Percentiles rank a stretch among this genome's conserved stretches.
Evolutionary conservation across 257 asterid genomes (phyloP).

Genomic region (Sherardia arvensis): DNA sequence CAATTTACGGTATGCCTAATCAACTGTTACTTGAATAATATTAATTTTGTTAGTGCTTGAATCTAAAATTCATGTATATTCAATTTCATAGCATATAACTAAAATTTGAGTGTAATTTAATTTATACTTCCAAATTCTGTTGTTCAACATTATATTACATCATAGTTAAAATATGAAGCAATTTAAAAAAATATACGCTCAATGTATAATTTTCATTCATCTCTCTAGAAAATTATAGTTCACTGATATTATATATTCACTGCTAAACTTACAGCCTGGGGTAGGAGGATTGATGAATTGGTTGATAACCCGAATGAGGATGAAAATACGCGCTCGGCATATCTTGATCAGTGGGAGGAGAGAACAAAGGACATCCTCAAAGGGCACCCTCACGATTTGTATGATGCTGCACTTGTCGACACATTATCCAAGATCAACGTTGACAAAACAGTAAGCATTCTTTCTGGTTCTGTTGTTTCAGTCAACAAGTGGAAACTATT

Average conservation of each 20-base stretch:
- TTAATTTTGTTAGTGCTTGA: too few species aligned
- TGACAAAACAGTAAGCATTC: constrained; percentile 54
- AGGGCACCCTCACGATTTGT: constrained; percentile 60
- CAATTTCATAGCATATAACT: too few species aligned
- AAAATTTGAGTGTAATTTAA: too few species aligned
- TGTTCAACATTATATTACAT: too few species aligned
- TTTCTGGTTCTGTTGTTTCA: neutral
- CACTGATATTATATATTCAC: too few species aligned
- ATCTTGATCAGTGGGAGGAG: constrained; percentile 73
- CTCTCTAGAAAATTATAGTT: too few species aligned
- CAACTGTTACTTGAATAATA: too few species aligned
- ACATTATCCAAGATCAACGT: constrained; percentile 53
- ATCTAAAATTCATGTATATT: too few species aligned
- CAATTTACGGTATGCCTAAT: constrained; percentile 64
- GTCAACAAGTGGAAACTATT: neutral
- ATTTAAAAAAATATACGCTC: too few species aligned
- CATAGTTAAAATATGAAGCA: too few species aligned
- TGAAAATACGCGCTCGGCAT: constrained; percentile 29
- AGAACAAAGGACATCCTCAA: constrained; percentile 59
- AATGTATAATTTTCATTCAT: too few species aligned
- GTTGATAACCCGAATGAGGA: constrained; percentile 70
- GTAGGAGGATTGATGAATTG: constrained; percentile 76
- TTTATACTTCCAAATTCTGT: too few species aligned
- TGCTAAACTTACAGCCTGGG: constrained; percentile 77
- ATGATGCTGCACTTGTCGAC: constrained; percentile 69